These are phyloP conservation scores for Flaveria floridana DNA, from an alignment of 140 eudicot genomes.

Conservation along the genomic window DNA sequence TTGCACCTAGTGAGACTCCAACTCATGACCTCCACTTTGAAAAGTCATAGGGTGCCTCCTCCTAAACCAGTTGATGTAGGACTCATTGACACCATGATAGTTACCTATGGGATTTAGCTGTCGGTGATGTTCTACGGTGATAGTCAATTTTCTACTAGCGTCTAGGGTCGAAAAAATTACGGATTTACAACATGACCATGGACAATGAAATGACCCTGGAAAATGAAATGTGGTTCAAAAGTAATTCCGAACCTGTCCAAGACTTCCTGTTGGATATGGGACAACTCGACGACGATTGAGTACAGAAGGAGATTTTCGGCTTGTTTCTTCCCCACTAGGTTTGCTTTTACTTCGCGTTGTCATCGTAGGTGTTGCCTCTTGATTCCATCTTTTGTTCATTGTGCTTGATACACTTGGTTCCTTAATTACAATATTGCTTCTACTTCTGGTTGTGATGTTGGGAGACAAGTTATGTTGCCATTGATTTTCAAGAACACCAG, in stretches of 20 bases:
- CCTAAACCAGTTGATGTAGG: too few species aligned
- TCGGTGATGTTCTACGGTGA: too few species aligned
- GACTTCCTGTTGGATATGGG: constrained; percentile 66
- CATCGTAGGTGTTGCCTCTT: not conserved
- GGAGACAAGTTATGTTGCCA: constrained; percentile 41
- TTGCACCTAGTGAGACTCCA: too few species aligned
- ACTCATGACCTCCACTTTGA: too few species aligned
- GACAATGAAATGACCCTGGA: not conserved
- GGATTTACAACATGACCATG: not conserved
- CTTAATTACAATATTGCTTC: constrained; percentile 45
- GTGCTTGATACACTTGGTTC: constrained; percentile 29
- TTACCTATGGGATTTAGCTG: too few species aligned
- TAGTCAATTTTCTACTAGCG: too few species aligned
- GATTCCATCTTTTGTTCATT: constrained; percentile 27
- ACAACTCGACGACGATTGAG: constrained; percentile 52
- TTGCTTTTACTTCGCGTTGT: constrained; percentile 52
- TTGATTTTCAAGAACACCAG: constrained; percentile 40
- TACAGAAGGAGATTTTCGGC: constrained; percentile 68
- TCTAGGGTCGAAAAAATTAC: too few species aligned
- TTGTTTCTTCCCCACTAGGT: constrained; percentile 44
- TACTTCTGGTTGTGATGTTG: constrained; percentile 58
- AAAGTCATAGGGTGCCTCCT: too few species aligned
- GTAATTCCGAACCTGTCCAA: constrained; percentile 59
- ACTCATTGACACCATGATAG: too few species aligned
- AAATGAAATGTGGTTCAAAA: not conserved